A percentile compares a stretch with the other conserved stretches of the same genome.
These are phyloP conservation scores for Salix dunnii DNA, from an alignment of 345 rosid species.

Conservation along the genomic window DNA sequence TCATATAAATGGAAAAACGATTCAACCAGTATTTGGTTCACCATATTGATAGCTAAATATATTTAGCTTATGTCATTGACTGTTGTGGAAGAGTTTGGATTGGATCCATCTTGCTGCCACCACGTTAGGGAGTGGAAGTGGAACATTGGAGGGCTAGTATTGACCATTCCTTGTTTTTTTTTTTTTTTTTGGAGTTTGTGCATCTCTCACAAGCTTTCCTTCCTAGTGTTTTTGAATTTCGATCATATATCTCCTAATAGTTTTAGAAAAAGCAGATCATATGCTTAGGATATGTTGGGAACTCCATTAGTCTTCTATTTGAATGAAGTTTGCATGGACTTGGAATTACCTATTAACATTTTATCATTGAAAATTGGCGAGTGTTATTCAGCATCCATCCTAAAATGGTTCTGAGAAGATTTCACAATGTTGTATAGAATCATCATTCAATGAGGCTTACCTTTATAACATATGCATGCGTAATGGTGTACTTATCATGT, in stretches of 20 bases:
- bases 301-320: not conserved
- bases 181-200: not conserved
- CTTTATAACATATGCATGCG: not conserved
- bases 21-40: not conserved
- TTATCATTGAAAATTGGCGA: constrained; percentile 6
- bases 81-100: too few species aligned
- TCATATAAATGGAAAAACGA: not conserved
- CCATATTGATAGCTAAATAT: not conserved
- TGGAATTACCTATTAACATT: not conserved
- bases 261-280: too few species aligned
- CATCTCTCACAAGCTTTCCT: not conserved
- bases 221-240: not conserved
- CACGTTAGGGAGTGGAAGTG: too few species aligned
- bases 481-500: not conserved
- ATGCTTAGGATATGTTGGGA: not conserved
- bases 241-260: not conserved
- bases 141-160: not conserved
- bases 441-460: not conserved
- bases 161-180: too few species aligned
- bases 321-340: not conserved
- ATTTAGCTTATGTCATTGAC: too few species aligned
- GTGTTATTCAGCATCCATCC: not conserved
- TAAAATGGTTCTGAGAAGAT: constrained; percentile 10
- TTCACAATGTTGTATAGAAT: not conserved
- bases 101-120: too few species aligned